These are phyloP conservation scores for Corynespora cassiicola DNA, from an alignment of 2,329 filamentous ascomycete species.

Conservation along the genomic window DNA sequence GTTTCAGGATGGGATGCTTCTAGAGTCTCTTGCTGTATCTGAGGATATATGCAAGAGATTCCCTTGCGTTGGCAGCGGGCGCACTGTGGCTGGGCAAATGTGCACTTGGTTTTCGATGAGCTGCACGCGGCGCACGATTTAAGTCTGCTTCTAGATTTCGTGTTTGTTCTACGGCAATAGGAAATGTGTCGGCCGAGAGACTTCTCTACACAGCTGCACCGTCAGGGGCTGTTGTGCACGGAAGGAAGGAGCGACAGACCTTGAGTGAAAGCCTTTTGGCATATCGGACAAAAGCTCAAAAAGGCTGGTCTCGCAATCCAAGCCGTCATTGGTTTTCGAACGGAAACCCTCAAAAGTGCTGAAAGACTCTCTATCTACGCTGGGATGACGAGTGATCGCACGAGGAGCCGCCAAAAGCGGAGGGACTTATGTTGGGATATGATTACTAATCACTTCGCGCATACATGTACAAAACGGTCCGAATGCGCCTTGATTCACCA, in stretches of 20 bases:
- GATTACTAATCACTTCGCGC: too few relatives aligned
- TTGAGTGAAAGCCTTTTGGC: conserved; percentile 2
- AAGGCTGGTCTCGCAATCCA: neutral
- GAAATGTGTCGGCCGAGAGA: conserved; percentile 2
- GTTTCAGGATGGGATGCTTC: neutral
- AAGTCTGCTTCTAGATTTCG: conserved; percentile 1
- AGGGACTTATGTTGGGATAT: too few relatives aligned
- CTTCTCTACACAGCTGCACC: neutral
- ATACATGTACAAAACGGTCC: too few relatives aligned
- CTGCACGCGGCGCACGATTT: conserved; percentile 4
- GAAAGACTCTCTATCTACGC: too few relatives aligned
- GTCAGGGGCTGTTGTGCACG: neutral
- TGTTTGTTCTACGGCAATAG: conserved; percentile 3
- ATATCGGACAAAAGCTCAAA: conserved; percentile 2
- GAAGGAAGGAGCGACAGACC: neutral
- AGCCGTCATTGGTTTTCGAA: too few relatives aligned
- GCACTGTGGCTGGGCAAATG: conserved; percentile 3
- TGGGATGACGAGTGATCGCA: too few relatives aligned
- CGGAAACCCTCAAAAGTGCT: too few relatives aligned
- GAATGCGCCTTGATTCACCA: too few relatives aligned
- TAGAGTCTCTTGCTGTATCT: neutral
- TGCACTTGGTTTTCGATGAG: neutral
- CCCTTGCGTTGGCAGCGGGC: conserved; percentile 1
- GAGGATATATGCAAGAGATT: conserved; percentile 1
- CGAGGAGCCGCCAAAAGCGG: neutral